Percentiles rank a stretch among this genome's conserved stretches.
Evolutionary conservation across 31 red algal genomes (phyloP).

Genomic region (Odonthalia washingtoniensis): DNA sequence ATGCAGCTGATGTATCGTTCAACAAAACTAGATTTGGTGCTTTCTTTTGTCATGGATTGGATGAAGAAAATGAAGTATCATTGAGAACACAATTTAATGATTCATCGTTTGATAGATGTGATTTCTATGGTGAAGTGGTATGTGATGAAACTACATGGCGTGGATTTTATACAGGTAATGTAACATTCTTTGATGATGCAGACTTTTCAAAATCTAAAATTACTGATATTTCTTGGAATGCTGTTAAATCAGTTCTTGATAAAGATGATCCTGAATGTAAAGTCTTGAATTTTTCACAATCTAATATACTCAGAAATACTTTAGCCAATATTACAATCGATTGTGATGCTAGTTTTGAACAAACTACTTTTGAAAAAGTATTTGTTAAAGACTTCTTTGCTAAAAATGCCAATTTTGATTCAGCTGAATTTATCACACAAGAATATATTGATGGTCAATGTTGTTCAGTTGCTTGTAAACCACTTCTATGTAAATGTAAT

Average conservation of each 20-base stretch:
- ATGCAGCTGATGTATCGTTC: slow-evolving; percentile 50
- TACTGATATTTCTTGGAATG: slow-evolving; percentile 67
- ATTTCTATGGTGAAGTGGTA: slow-evolving; percentile 44
- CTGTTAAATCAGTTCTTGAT: slow-evolving; percentile 37
- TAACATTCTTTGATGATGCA: slow-evolving; percentile 56
- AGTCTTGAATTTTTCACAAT: slow-evolving; percentile 21
- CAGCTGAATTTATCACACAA: slow-evolving; percentile 39
- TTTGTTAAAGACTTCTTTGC: slow-evolving; percentile 45
- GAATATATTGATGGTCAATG: slow-evolving; percentile 53
- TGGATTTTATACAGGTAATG: slow-evolving; percentile 54
- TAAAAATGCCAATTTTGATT: slow-evolving; percentile 20
- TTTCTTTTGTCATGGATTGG: slow-evolving; percentile 52
- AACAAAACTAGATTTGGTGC: slow-evolving; percentile 56
- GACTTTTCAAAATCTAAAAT: slow-evolving; percentile 56
- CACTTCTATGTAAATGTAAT: slow-evolving; percentile 46
- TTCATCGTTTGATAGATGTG: slow-evolving; percentile 45
- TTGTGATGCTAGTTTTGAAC: slow-evolving; percentile 17
- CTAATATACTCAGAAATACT: background rate
- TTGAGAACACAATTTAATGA: no score
- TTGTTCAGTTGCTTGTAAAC: slow-evolving; percentile 30
- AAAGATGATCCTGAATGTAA: background rate
- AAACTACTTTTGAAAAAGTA: slow-evolving; percentile 8
- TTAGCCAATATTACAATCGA: slow-evolving; percentile 35
- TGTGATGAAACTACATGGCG: slow-evolving; percentile 55
- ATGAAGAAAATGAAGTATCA: slow-evolving; percentile 23